A percentile compares a stretch with the other conserved stretches of the same genome.
phyloP scores from a whole-genome alignment of 1,284 basidiomycete genomes.

The Mycena sp. region DNA sequence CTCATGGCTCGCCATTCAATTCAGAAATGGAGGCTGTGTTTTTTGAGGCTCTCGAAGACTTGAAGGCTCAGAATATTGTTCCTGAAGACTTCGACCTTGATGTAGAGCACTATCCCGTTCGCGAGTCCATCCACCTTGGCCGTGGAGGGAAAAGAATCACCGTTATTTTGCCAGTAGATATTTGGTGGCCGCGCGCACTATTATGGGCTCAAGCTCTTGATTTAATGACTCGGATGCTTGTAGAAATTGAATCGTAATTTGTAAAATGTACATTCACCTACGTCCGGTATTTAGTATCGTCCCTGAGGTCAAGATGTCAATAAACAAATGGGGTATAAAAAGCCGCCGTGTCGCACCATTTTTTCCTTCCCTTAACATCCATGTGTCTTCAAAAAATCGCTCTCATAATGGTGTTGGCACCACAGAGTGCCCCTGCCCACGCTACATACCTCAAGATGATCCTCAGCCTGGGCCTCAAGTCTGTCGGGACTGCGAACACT shows the following conservation, averaged over 20 bases:
- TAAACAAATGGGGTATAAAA: constrained; percentile 10
- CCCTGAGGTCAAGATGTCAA: neutral
- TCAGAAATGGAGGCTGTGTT: neutral
- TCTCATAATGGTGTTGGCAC: neutral
- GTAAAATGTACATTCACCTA: neutral
- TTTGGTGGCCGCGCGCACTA: constrained; percentile 10
- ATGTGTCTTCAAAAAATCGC: constrained; percentile 6
- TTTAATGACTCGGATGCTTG: constrained; percentile 10
- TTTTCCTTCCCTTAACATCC: neutral
- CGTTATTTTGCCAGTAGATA: neutral
- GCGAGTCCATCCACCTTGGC: constrained; percentile 12
- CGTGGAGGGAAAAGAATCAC: constrained; percentile 10
- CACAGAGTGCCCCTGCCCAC: constrained; percentile 1
- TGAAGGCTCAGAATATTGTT: constrained; percentile 3
- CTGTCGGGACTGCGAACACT: constrained; percentile 9
- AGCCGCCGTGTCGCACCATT: neutral
- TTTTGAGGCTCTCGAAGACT: neutral
- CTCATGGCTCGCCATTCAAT: constrained; percentile 5
- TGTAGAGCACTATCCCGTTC: neutral
- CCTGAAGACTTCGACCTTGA: neutral
- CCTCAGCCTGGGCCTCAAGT: neutral
- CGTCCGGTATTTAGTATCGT: neutral
- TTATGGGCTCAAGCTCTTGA: constrained; percentile 14
- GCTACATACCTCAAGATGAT: constrained; percentile 12
- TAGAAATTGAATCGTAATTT: constrained; percentile 16